Conservation (phyloP, 2,329 filamentous ascomycete species). For the Colletotrichum lindemuthianum region DNA sequence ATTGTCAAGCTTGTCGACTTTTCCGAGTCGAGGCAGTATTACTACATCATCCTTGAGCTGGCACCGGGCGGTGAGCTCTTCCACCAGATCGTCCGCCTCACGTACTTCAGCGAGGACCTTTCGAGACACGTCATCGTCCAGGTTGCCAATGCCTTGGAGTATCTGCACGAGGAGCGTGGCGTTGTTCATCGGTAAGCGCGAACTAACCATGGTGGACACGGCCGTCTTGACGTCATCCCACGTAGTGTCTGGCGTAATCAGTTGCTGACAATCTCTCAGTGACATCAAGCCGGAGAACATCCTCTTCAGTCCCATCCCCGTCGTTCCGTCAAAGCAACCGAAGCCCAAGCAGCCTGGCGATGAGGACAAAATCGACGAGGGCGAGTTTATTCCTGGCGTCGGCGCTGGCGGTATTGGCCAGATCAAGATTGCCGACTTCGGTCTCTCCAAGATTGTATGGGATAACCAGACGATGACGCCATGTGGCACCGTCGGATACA, state of each 20-base stretch:
- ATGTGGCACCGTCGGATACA: constrained; percentile 98
- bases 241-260: constrained; percentile 8
- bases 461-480: constrained; percentile 98
- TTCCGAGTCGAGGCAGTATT: constrained; percentile 92
- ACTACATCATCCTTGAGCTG: constrained; percentile 96
- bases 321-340: constrained; percentile 81
- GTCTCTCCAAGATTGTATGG: constrained; percentile 97
- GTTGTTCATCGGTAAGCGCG: constrained; percentile 90
- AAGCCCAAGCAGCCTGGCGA: constrained; percentile 88
- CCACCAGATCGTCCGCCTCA: constrained; percentile 97
- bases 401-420: constrained; percentile 90
- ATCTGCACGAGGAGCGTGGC: constrained; percentile 92
- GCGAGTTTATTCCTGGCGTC: constrained; percentile 84
- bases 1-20: constrained; percentile 95
- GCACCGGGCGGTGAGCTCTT: constrained; percentile 96
- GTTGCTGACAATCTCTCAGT: constrained; percentile 56
- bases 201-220: neutral
- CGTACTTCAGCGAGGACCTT: constrained; percentile 97
- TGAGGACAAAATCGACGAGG: constrained; percentile 97
- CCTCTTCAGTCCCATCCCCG: constrained; percentile 87
- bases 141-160: constrained; percentile 93
- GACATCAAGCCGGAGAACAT: constrained; percentile 99
- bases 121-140: constrained; percentile 94
- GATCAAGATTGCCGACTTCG: constrained; percentile 99
- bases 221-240: constrained; percentile 43